Conservation (phyloP, 2,329 filamentous ascomycete genomes). For the Pseudocercospora macadamiae region DNA sequence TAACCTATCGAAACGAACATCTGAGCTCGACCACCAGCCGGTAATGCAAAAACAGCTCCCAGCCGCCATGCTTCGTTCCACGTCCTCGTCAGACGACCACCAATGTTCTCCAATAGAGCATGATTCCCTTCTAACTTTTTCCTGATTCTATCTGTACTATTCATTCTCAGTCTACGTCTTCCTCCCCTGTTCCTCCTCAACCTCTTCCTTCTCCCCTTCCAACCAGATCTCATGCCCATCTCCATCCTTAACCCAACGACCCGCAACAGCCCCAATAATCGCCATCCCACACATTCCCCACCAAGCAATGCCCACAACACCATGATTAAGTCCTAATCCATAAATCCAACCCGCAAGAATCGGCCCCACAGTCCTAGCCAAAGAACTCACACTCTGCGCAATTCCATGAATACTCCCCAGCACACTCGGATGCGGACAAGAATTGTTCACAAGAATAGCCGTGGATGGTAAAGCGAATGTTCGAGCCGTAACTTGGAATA, state of each 20-base stretch:
- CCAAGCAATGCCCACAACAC: constrained; percentile 61
- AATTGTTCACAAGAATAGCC: constrained; percentile 64
- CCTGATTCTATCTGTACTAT: too few relatives aligned
- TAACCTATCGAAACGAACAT: too few relatives aligned
- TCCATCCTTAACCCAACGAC: constrained; percentile 65
- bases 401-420: constrained; percentile 63
- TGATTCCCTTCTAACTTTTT: too few relatives aligned
- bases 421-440: constrained; percentile 58
- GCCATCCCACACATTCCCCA: constrained; percentile 60
- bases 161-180: too few relatives aligned
- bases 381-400: constrained; percentile 59
- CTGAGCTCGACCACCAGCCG: too few relatives aligned
- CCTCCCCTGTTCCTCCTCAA: too few relatives aligned
- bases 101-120: too few relatives aligned
- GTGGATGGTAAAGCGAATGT: constrained; percentile 60
- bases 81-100: too few relatives aligned
- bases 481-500: constrained; percentile 50
- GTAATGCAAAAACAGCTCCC: too few relatives aligned
- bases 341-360: constrained; percentile 57
- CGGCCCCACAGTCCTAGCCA: constrained; percentile 59
- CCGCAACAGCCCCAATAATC: constrained; percentile 59
- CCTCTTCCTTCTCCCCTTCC: constrained; percentile 46
- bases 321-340: constrained; percentile 55
- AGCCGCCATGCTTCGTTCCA: too few relatives aligned
- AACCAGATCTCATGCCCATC: constrained; percentile 63